Percentiles rank a stretch among this genome's conserved stretches.
These are phyloP conservation scores for Candida tropicalis DNA, from an alignment of 1,139 yeast species.

Conservation along the genomic window DNA sequence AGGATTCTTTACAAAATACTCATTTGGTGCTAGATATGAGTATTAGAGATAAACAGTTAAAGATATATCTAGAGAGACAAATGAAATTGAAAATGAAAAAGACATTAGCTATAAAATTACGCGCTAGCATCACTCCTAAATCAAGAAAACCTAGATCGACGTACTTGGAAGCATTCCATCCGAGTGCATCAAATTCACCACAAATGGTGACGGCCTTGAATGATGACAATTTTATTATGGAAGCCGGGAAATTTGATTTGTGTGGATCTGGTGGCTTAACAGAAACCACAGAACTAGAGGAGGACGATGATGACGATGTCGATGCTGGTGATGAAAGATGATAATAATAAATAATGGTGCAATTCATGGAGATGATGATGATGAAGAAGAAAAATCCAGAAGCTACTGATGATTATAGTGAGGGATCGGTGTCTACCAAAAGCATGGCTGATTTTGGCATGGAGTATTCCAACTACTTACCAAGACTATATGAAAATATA, in stretches of 20 bases:
- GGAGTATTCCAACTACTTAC: constrained; percentile 19
- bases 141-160: constrained; percentile 28
- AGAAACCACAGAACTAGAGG: constrained; percentile 30
- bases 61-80: constrained; percentile 41
- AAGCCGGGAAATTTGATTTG: constrained; percentile 39
- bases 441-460: constrained; percentile 12
- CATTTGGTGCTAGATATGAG: constrained; percentile 61
- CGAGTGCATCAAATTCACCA: constrained; percentile 46
- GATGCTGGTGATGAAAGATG: constrained; percentile 30
- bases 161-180: constrained; percentile 32
- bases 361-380: constrained; percentile 22
- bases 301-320: constrained; percentile 29
- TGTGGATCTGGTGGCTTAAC: constrained; percentile 21
- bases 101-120: constrained; percentile 30
- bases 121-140: constrained; percentile 42
- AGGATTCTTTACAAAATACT: constrained; percentile 72
- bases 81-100: constrained; percentile 37
- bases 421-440: constrained; percentile 10
- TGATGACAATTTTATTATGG: constrained; percentile 38
- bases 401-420: constrained; percentile 19
- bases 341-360: too few species aligned
- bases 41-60: constrained; percentile 47
- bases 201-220: constrained; percentile 42
- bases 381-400: constrained; percentile 22
- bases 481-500: constrained; percentile 37